Conservation (phyloP, 805 yeast species). For the Ascoidea tarda region DNA sequence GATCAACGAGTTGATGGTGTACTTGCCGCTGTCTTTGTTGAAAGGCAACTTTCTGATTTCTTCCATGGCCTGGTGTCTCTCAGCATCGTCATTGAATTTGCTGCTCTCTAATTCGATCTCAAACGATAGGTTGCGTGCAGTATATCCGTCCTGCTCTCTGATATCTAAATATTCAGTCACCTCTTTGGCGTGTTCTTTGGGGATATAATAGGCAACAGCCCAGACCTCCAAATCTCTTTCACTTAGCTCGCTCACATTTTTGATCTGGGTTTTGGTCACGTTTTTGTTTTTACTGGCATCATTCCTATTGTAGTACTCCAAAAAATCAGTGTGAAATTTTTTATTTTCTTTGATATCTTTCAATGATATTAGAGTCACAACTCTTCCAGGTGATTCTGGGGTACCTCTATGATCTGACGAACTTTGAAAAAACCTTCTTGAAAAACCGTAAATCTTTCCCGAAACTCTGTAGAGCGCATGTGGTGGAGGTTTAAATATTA, state of each 20-base stretch:
- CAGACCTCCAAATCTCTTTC: constrained; percentile 39
- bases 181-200: constrained; percentile 41
- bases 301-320: constrained; percentile 14
- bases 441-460: constrained; percentile 64
- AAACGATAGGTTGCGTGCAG: constrained; percentile 53
- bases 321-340: constrained; percentile 27
- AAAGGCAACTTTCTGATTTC: constrained; percentile 17
- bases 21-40: constrained; percentile 22
- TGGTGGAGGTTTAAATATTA: constrained; percentile 86
- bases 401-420: constrained; percentile 87
- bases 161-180: constrained; percentile 62
- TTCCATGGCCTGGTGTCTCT: constrained; percentile 3
- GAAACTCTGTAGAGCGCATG: constrained; percentile 44
- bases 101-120: constrained; percentile 23
- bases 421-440: constrained; percentile 84
- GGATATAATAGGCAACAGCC: constrained; percentile 79
- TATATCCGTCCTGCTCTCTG: constrained; percentile 84
- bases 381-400: constrained; percentile 77
- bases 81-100: constrained; percentile 12
- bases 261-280: constrained; percentile 7
- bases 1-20: constrained; percentile 39
- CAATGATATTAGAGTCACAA: constrained; percentile 62
- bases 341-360: constrained; percentile 31
- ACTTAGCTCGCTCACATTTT: constrained; percentile 14
- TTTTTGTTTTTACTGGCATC: constrained; percentile 4